Percentiles rank a stretch among this genome's conserved stretches.
Conservation (phyloP, 108 stramenopile genomes). For the Skeletonema marinoi region DNA sequence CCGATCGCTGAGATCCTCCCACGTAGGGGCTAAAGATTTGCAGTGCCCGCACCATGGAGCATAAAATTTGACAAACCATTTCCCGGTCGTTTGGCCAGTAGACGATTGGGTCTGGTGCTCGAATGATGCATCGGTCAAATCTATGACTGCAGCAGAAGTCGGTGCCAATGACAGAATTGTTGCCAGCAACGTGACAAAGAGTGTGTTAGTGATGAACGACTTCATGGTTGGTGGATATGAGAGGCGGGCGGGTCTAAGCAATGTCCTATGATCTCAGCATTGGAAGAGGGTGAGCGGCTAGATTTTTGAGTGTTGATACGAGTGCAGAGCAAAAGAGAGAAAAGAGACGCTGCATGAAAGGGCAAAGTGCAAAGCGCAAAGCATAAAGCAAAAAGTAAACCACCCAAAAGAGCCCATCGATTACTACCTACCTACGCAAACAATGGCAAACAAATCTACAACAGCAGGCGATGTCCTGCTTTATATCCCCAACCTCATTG, state of each 20-base stretch:
- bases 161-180: not conserved
- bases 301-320: no score
- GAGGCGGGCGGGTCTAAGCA: not conserved
- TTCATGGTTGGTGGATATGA: conserved; percentile 3
- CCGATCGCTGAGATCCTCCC: conserved; percentile 42
- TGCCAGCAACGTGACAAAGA: conserved; percentile 2
- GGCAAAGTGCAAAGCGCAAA: no score
- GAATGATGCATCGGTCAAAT: conserved; percentile 48
- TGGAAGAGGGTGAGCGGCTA: no score
- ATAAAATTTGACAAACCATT: conserved; percentile 54
- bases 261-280: no score
- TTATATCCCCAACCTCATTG: conserved; percentile 94
- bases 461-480: conserved; percentile 74
- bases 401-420: no score
- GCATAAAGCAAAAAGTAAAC: no score
- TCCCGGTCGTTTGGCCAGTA: conserved; percentile 50
- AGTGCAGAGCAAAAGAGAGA: no score
- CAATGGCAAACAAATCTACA: conserved; percentile 26
- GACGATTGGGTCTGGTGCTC: conserved; percentile 58
- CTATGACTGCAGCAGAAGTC: conserved; percentile 35
- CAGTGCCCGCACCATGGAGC: conserved; percentile 64
- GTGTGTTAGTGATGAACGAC: not conserved
- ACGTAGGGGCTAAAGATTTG: conserved; percentile 46
- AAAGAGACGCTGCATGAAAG: no score
- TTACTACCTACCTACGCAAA: not conserved